Conservation (phyloP, 352 stramenopile genomes). For the Phytophthora colocasiae region DNA sequence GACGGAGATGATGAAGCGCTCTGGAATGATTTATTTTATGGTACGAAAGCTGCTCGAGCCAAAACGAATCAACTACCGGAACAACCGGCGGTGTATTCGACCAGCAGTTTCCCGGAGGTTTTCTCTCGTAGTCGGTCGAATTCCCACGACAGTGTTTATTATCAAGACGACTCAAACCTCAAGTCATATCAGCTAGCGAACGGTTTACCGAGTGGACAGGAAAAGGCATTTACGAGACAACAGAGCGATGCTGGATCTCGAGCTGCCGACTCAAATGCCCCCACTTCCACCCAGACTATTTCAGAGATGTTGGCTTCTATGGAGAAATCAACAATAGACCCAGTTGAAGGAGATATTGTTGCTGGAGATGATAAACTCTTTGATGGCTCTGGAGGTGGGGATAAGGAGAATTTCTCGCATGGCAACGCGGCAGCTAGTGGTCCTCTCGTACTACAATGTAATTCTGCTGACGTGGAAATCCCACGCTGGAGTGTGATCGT, state of each 20-base stretch:
- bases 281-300: slow-evolving; percentile 29
- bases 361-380: slow-evolving; percentile 14
- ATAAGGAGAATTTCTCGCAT: slow-evolving; percentile 10
- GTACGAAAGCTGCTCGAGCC: slow-evolving; percentile 29
- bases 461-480: slow-evolving; percentile 22
- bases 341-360: slow-evolving; percentile 7
- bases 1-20: slow-evolving; percentile 36
- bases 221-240: slow-evolving; percentile 12
- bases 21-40: slow-evolving; percentile 53
- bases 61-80: slow-evolving; percentile 24
- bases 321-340: slow-evolving; percentile 10
- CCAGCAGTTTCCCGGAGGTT: slow-evolving; percentile 31
- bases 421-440: not conserved
- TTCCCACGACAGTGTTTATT: slow-evolving; percentile 18
- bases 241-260: slow-evolving; percentile 18
- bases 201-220: slow-evolving; percentile 25
- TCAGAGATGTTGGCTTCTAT: slow-evolving; percentile 32
- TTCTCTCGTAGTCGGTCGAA: slow-evolving; percentile 20
- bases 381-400: slow-evolving; percentile 8
- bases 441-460: not conserved
- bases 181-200: slow-evolving; percentile 5
- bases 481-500: slow-evolving; percentile 56
- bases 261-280: slow-evolving; percentile 18
- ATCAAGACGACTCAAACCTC: slow-evolving; percentile 4
- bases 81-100: slow-evolving; percentile 32